Evolutionary conservation across 306 rosid species (phyloP).

Genomic region (Prunus mira): DNA sequence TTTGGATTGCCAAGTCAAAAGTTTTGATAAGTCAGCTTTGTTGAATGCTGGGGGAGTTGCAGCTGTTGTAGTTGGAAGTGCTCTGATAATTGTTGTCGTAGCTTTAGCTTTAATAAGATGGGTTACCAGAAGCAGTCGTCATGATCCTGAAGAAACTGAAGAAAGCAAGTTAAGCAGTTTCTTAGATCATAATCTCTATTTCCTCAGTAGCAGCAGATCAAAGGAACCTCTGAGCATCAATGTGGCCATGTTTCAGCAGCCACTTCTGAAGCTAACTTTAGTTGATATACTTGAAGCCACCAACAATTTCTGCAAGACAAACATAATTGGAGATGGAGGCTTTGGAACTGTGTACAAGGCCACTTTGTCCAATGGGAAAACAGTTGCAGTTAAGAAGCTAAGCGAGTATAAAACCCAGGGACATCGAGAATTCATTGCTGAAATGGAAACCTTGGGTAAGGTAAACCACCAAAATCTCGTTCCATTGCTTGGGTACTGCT

Average conservation of each 20-base stretch:
- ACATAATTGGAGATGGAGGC: slow-evolving; percentile 97
- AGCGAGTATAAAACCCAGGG: slow-evolving; percentile 96
- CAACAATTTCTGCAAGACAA: slow-evolving; percentile 90
- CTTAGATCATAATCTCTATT: slow-evolving; percentile 67
- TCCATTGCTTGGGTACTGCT: slow-evolving; percentile 88
- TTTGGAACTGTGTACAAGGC: slow-evolving; percentile 97
- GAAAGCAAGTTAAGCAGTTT: slow-evolving; percentile 65
- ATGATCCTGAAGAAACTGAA: slow-evolving; percentile 53
- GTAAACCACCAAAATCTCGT: slow-evolving; percentile 92
- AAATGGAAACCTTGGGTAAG: slow-evolving; percentile 98
- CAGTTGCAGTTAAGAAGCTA: slow-evolving; percentile 90
- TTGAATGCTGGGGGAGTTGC: slow-evolving; percentile 64
- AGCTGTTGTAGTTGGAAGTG: slow-evolving; percentile 47
- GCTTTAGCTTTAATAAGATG: slow-evolving; percentile 57
- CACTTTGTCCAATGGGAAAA: slow-evolving; percentile 68
- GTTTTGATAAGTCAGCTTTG: slow-evolving; percentile 45
- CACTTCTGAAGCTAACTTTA: slow-evolving; percentile 78
- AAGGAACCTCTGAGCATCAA: slow-evolving; percentile 93
- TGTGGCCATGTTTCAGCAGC: slow-evolving; percentile 93
- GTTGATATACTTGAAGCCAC: slow-evolving; percentile 80
- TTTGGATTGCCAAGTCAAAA: slow-evolving; percentile 45
- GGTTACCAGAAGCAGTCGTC: slow-evolving; percentile 42
- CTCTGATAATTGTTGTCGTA: slow-evolving; percentile 33
- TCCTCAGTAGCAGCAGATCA: slow-evolving; percentile 87
- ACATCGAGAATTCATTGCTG: slow-evolving; percentile 86